Evolutionary conservation across 108 stramenopile genomes (phyloP).

Genomic region (Nitzschia sp.): DNA sequence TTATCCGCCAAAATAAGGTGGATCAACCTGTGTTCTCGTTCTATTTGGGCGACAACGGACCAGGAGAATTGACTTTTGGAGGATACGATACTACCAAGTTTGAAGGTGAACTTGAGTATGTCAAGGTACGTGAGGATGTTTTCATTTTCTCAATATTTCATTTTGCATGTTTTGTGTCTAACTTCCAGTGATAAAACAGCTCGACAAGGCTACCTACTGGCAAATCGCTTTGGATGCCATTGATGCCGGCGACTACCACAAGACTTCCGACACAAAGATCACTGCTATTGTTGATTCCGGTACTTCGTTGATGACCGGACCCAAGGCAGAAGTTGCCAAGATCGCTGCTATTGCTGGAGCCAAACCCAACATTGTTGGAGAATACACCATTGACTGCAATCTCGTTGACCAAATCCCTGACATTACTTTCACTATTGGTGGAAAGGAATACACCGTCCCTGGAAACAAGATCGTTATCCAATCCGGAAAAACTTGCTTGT

Average conservation of each 20-base stretch:
- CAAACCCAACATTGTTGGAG: constrained; percentile 80
- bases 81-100: constrained; percentile 84
- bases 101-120: constrained; percentile 74
- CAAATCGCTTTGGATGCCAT: constrained; percentile 74
- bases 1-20: constrained; percentile 80
- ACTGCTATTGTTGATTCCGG: constrained; percentile 96
- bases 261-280: constrained; percentile 26
- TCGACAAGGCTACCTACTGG: constrained; percentile 90
- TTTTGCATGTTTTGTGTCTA: too few species aligned
- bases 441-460: constrained; percentile 76
- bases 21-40: constrained; percentile 90
- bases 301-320: constrained; percentile 91
- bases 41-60: constrained; percentile 88
- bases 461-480: constrained; percentile 88
- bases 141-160: too few species aligned
- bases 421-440: constrained; percentile 79
- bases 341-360: constrained; percentile 86
- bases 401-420: constrained; percentile 68
- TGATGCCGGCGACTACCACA: constrained; percentile 49
- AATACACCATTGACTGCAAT: constrained; percentile 92
- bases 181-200: constrained; percentile 2
- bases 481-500: constrained; percentile 80
- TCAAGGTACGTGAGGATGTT: constrained; percentile 32
- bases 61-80: constrained; percentile 96
- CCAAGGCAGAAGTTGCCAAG: constrained; percentile 61